Conservation (phyloP, 495 filamentous ascomycete genomes). For the Penicillium antarcticum region DNA sequence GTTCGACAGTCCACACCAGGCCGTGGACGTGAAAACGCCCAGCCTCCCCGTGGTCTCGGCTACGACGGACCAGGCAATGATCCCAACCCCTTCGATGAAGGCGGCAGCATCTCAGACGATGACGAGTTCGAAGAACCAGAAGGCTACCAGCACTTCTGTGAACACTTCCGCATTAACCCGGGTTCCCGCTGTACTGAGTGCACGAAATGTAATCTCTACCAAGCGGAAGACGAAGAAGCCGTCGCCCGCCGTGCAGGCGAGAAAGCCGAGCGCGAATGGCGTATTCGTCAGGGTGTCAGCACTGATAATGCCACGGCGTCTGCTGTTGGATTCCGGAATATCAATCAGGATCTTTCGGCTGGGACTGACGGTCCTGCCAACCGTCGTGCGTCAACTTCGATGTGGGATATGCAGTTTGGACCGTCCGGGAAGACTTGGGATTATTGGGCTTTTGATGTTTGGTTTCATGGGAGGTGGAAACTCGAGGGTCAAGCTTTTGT, state of each 20-base stretch:
- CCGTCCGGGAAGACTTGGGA: slow-evolving; percentile 19
- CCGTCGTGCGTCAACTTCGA: slow-evolving; percentile 4
- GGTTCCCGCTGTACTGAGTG: slow-evolving; percentile 73
- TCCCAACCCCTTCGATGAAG: slow-evolving; percentile 4
- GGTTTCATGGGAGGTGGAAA: slow-evolving; percentile 39
- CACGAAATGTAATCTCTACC: slow-evolving; percentile 86
- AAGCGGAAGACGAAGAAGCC: slow-evolving; percentile 77
- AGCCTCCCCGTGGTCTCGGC: slow-evolving; percentile 2
- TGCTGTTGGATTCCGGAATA: slow-evolving; percentile 20
- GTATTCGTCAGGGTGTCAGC: slow-evolving; percentile 54
- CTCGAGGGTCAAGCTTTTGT: slow-evolving; percentile 40
- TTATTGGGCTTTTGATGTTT: slow-evolving; percentile 40
- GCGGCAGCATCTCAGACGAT: slow-evolving; percentile 16
- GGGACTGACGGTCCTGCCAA: slow-evolving; percentile 9
- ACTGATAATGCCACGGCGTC: slow-evolving; percentile 7
- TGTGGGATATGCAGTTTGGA: slow-evolving; percentile 16
- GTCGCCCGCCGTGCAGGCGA: slow-evolving; percentile 72
- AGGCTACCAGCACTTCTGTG: slow-evolving; percentile 89
- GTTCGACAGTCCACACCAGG: slow-evolving; percentile 8
- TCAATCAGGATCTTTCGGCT: slow-evolving; percentile 36
- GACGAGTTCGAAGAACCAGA: slow-evolving; percentile 49
- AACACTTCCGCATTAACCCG: slow-evolving; percentile 79
- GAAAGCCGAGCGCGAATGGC: slow-evolving; percentile 80
- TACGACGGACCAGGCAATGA: slow-evolving; percentile 12
- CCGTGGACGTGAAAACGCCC: neutral